Evolutionary conservation across 768 basidiomycete species (phyloP).

Genomic region (Boletus eberwhitei): DNA sequence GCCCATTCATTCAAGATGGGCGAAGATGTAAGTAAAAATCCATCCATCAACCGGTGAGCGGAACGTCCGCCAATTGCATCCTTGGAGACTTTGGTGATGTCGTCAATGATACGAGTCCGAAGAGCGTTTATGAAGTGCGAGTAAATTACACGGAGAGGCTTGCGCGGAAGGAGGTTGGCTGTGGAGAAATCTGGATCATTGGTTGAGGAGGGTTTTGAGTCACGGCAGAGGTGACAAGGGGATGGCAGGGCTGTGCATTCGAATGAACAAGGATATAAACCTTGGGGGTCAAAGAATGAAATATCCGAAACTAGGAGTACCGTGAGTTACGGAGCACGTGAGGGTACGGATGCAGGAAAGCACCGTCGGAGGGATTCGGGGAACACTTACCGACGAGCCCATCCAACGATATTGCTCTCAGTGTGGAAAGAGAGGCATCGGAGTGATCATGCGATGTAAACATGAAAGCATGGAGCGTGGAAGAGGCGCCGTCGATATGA

Average conservation of each 20-base stretch:
- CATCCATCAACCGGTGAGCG: constrained; percentile 52
- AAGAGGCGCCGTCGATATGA: constrained; percentile 41
- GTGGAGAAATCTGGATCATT: constrained; percentile 28
- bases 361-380: not conserved
- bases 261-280: constrained; percentile 53
- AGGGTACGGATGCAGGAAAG: constrained; percentile 2
- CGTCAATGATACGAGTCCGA: constrained; percentile 49
- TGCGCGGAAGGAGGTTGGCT: constrained; percentile 43
- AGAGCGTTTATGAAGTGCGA: constrained; percentile 59
- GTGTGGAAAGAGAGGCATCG: constrained; percentile 29
- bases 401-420: constrained; percentile 44
- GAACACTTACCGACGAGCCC: constrained; percentile 49
- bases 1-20: constrained; percentile 56
- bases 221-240: constrained; percentile 40
- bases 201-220: constrained; percentile 14
- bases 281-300: constrained; percentile 44
- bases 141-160: constrained; percentile 39
- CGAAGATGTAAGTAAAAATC: constrained; percentile 56
- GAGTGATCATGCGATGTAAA: constrained; percentile 38
- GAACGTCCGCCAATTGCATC: constrained; percentile 29
- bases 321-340: constrained; percentile 7
- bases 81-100: constrained; percentile 46
- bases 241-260: constrained; percentile 38
- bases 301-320: constrained; percentile 38
- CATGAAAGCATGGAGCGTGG: constrained; percentile 57